These are phyloP conservation scores for Claviceps humidiphila DNA, from an alignment of 2,329 filamentous ascomycete genomes.

Conservation along the genomic window DNA sequence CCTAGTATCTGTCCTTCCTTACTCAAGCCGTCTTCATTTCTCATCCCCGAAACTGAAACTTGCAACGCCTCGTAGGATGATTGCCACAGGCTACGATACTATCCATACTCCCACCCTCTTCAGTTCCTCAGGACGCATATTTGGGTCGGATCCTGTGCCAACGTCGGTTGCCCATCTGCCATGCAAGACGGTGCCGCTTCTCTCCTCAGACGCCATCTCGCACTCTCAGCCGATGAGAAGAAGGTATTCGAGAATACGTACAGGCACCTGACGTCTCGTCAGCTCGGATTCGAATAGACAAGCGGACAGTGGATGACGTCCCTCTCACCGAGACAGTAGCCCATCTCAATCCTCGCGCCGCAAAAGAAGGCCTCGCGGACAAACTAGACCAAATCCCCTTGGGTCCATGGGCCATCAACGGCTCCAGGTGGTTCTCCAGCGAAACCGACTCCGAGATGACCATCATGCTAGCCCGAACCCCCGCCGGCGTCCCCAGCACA, in stretches of 20 bases:
- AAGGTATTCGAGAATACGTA: conserved; percentile 39
- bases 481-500: conserved; percentile 34
- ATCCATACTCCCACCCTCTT: conserved; percentile 38
- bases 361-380: conserved; percentile 7
- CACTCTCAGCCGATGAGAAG: conserved; percentile 17
- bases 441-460: conserved; percentile 31
- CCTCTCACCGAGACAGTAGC: conserved; percentile 54
- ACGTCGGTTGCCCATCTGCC: conserved; percentile 50
- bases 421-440: conserved; percentile 47
- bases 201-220: conserved; percentile 33
- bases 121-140: conserved; percentile 47
- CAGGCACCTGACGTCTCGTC: conserved; percentile 37
- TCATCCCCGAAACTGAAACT: neutral
- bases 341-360: conserved; percentile 11
- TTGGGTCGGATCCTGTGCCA: conserved; percentile 45
- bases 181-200: conserved; percentile 53
- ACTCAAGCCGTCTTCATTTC: neutral
- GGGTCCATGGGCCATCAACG: conserved; percentile 46
- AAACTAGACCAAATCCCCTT: conserved; percentile 20
- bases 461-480: conserved; percentile 48
- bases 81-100: conserved; percentile 46
- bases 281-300: conserved; percentile 45
- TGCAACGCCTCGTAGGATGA: conserved; percentile 25
- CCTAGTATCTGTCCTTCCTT: neutral
- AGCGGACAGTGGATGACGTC: conserved; percentile 69